Percentiles rank a stretch among this genome's conserved stretches.
Conservation (phyloP, 2,329 filamentous ascomycete species). For the Aspergillus thermomutatus region DNA sequence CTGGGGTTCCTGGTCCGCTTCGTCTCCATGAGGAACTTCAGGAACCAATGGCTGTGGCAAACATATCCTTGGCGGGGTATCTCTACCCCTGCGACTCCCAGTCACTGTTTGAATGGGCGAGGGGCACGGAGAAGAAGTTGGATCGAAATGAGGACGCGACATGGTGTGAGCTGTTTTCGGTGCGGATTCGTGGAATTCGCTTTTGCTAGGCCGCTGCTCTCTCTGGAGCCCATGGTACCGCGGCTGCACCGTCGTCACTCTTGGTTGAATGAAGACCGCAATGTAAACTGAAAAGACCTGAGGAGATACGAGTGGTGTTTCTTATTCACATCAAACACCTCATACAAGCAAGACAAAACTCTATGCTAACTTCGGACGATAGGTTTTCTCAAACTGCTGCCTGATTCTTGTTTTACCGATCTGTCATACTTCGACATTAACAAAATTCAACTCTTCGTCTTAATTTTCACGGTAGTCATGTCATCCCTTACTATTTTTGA, state of each 20-base stretch:
- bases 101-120: conserved; percentile 8
- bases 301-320: conserved; percentile 28
- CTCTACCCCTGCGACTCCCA: neutral
- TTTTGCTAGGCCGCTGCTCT: conserved; percentile 2
- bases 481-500: neutral
- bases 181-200: conserved; percentile 15
- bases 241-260: conserved; percentile 21
- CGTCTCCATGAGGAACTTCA: conserved; percentile 37
- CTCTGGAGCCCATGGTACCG: conserved; percentile 22
- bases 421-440: too few species aligned
- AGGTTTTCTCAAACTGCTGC: neutral
- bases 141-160: conserved; percentile 2
- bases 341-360: neutral
- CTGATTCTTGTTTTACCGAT: too few species aligned
- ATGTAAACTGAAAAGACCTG: conserved; percentile 47
- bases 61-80: conserved; percentile 21
- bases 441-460: too few species aligned
- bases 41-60: conserved; percentile 45
- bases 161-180: conserved; percentile 1
- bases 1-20: conserved; percentile 41
- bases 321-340: neutral
- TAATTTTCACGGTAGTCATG: neutral
- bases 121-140: neutral
- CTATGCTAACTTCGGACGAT: neutral
- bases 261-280: conserved; percentile 38